phyloP scores from a whole-genome alignment of 2,329 filamentous ascomycete species.

The Fusarium sp. region DNA sequence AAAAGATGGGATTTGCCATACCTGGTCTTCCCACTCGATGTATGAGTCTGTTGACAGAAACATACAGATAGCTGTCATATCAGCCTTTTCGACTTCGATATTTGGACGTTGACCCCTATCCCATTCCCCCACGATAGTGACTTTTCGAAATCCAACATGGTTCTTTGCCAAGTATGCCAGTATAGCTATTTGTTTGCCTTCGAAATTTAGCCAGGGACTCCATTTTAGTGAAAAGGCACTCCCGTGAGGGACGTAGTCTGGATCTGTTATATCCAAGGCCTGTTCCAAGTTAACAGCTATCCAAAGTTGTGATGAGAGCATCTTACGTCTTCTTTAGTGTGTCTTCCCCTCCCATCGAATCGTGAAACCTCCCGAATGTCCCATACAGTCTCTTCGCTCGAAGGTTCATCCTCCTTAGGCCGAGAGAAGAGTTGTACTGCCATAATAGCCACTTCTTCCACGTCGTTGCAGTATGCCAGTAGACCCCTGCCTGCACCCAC shows the following conservation, averaged over 20 bases:
- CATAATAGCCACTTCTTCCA: constrained; percentile 64
- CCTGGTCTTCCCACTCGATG: constrained; percentile 67
- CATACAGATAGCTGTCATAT: constrained; percentile 64
- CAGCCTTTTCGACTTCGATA: constrained; percentile 57
- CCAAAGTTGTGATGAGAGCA: not conserved
- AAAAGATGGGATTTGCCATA: constrained; percentile 45
- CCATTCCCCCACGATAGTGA: constrained; percentile 59
- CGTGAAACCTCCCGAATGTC: constrained; percentile 63
- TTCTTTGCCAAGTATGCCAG: constrained; percentile 65
- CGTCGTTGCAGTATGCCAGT: constrained; percentile 66
- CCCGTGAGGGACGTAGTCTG: constrained; percentile 62
- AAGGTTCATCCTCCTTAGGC: constrained; percentile 34
- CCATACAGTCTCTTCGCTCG: constrained; percentile 58
- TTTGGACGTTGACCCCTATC: constrained; percentile 53
- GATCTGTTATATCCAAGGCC: constrained; percentile 56
- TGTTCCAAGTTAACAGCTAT: constrained; percentile 37
- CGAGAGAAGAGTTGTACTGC: constrained; percentile 58
- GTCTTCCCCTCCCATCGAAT: constrained; percentile 63
- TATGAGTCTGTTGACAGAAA: constrained; percentile 66
- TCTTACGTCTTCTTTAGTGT: constrained; percentile 53
- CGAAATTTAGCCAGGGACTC: constrained; percentile 64
- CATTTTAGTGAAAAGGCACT: constrained; percentile 67
- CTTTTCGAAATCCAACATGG: constrained; percentile 67
- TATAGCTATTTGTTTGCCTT: constrained; percentile 56
- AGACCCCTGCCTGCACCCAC: constrained; percentile 59